Evolutionary conservation across 2,329 filamentous ascomycete genomes (phyloP).

Genomic region (Nigrospora sphaerica): DNA sequence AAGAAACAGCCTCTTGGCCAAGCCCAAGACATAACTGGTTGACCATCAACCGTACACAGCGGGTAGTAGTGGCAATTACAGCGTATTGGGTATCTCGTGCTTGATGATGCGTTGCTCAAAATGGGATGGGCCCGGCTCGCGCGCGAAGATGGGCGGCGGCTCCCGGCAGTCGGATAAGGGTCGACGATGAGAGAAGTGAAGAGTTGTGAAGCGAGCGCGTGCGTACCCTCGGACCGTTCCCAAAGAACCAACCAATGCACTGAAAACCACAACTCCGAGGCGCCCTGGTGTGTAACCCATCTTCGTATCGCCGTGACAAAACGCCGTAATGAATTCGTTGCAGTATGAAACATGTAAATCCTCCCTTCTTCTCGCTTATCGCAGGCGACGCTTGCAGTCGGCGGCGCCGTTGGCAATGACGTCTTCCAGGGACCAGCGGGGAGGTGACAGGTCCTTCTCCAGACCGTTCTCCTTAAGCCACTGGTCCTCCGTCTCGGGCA

Average conservation of each 20-base stretch:
- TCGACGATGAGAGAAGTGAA: constrained; percentile 7
- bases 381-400: constrained; percentile 66
- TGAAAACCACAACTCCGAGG: constrained; percentile 21
- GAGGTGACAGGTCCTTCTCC: constrained; percentile 67
- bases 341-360: constrained; percentile 2
- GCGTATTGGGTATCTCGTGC: too few relatives aligned
- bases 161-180: neutral
- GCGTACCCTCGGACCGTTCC: constrained; percentile 6
- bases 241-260: constrained; percentile 11
- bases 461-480: constrained; percentile 56
- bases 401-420: constrained; percentile 68
- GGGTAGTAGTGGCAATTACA: too few relatives aligned
- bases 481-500: constrained; percentile 64
- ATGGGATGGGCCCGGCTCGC: too few relatives aligned
- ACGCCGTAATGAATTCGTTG: constrained; percentile 15
- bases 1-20: too few relatives aligned
- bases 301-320: constrained; percentile 14
- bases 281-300: constrained; percentile 15
- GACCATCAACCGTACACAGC: too few relatives aligned
- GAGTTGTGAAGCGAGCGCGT: constrained; percentile 5
- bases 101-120: too few relatives aligned
- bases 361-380: constrained; percentile 34
- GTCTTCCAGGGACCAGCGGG: constrained; percentile 80
- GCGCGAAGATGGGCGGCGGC: too few relatives aligned
- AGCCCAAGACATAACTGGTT: too few relatives aligned